Evolutionary conservation across 345 rosid genomes (phyloP), one percentile per base, ranked within the genome.

Genomic region (Pugionium dolabratum): DNA sequence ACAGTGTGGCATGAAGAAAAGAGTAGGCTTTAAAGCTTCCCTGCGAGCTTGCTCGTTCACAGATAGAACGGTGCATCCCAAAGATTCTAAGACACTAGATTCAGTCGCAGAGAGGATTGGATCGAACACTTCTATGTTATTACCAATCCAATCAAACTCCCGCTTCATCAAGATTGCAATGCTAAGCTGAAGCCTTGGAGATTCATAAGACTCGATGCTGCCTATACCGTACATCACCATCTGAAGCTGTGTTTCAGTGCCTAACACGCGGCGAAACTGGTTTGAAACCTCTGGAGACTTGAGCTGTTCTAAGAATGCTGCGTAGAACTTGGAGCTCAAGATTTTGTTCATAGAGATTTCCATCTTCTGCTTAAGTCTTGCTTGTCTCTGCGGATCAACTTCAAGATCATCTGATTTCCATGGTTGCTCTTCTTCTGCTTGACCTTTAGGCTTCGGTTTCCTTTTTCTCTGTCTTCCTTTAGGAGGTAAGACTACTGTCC

Each of bases 1-100:
- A 34, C 97, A 94, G 59, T 90, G 97, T 9, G 95, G 95, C 99
- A 90, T 90, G 74, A 78, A 90, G 78, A 94, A 90, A 42, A 90
- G 80, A 0, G 83, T 84, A 54, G 97, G 93, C 69, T 77, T 86
- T 48, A 35, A 41, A 53, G 81, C 96, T 54, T 75, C 70, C 25
- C 93, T 80, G 7, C 88, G 84, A 43, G 85, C 97, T 43, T 85
- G 86, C 79, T 94, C 96, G 9, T 94, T 94, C 34, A 85, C 51
- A 3, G 86, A 82, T 10, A 90, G 72, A 66, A 88, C 88, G 0
- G 77, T 76, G 67, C 96, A 94, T 41, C 93, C 97, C 6, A 94
- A 64, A 50, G 78, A 63, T 77, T 85, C 85, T 7, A 94, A 37
- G 26, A 82, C 88, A 41, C 26, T 77, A 69, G 85, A 69, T 53